Conservation (phyloP, 108 stramenopile genomes). For the Hondaea fermentalgiana region DNA sequence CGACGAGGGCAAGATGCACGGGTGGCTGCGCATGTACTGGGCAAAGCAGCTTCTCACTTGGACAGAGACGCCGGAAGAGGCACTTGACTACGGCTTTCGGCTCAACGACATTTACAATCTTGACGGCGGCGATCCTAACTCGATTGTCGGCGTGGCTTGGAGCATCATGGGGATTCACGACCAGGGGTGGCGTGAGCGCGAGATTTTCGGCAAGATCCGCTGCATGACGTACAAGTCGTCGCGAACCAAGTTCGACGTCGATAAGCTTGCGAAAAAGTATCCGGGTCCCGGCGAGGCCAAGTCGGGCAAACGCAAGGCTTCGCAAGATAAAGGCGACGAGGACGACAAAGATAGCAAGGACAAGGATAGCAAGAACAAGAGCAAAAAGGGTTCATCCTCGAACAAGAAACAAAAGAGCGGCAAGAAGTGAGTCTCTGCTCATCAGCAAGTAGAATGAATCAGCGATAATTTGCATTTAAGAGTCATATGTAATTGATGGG, state of each 20-base stretch:
- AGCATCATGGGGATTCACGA: conserved; percentile 92
- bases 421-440: not conserved
- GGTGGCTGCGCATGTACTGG: conserved; percentile 99
- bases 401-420: not conserved
- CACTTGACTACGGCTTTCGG: conserved; percentile 71
- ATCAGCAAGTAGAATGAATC: too few relatives aligned
- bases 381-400: not conserved
- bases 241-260: conserved; percentile 85
- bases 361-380: not conserved
- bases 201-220: conserved; percentile 90
- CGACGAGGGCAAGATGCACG: conserved; percentile 87
- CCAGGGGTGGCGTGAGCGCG: conserved; percentile 80
- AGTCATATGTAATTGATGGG: too few relatives aligned
- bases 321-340: not conserved
- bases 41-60: conserved; percentile 98
- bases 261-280: conserved; percentile 63
- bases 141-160: conserved; percentile 94
- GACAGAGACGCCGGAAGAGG: conserved; percentile 69
- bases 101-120: conserved; percentile 93
- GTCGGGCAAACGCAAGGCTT: not conserved
- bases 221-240: conserved; percentile 96
- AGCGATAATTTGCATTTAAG: too few relatives aligned
- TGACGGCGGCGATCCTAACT: conserved; percentile 94
- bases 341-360: not conserved
- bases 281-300: not conserved